These are phyloP conservation scores for Eremochloa ophiuroides DNA, from an alignment of 176 grass and related monocot genomes.

Conservation along the genomic window DNA sequence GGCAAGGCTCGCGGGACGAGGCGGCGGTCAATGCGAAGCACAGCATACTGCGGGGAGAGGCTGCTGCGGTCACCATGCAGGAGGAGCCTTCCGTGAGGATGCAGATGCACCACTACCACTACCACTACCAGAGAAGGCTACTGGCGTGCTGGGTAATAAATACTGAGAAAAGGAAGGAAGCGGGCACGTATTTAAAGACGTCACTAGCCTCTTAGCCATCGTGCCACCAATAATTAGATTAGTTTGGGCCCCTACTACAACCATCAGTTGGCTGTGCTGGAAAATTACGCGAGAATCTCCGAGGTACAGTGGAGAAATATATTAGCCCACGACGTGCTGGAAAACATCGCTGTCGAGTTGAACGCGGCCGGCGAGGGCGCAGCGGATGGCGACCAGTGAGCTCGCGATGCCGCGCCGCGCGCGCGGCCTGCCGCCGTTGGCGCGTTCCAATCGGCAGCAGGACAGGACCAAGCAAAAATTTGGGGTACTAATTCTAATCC, in stretches of 20 bases:
- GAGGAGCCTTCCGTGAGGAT: neutral
- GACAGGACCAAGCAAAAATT: too few relatives aligned
- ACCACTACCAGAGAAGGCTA: neutral
- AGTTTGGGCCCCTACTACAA: neutral
- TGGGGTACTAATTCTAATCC: too few relatives aligned
- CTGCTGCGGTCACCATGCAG: constrained; percentile 18
- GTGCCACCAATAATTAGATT: constrained; percentile 28
- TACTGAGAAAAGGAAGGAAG: neutral
- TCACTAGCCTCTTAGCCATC: neutral
- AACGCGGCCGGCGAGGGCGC: constrained; percentile 1
- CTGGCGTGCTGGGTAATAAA: neutral
- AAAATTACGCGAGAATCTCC: neutral
- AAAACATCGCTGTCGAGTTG: neutral
- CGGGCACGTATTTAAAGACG: neutral
- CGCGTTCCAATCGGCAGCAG: too few relatives aligned
- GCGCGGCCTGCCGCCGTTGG: neutral
- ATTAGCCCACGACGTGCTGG: neutral
- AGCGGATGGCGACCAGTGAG: constrained; percentile 19
- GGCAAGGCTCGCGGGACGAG: constrained; percentile 2
- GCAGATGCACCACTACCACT: too few relatives aligned
- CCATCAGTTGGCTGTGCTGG: neutral
- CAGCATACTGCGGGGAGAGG: neutral
- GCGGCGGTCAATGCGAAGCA: constrained; percentile 12
- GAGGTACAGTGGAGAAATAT: neutral
- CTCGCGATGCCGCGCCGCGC: neutral